phyloP scores from a whole-genome alignment of 1,139 yeast species.

The Blastobotrys apis region DNA sequence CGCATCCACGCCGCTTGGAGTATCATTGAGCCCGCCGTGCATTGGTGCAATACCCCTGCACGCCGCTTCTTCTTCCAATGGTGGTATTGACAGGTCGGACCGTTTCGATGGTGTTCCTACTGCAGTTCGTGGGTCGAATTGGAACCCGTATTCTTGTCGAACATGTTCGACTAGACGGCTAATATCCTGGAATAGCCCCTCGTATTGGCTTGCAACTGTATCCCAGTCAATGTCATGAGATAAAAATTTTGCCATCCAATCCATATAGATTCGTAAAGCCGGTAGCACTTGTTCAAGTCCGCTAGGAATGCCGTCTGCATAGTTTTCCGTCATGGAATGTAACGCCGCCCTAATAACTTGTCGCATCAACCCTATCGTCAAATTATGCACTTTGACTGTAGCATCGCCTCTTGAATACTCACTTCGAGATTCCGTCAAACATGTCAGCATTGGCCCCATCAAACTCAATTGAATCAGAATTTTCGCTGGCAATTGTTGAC shows the following conservation, averaged over 20 bases:
- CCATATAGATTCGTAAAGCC: constrained; percentile 14
- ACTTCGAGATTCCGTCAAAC: constrained; percentile 6
- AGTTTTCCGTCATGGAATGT: background rate
- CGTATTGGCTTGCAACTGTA: constrained; percentile 1
- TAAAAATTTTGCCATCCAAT: constrained; percentile 15
- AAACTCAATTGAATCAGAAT: constrained; percentile 10
- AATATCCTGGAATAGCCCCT: constrained; percentile 4
- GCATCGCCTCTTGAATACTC: background rate
- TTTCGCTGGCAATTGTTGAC: constrained; percentile 5
- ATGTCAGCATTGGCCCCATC: constrained; percentile 14
- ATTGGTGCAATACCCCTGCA: constrained; percentile 15
- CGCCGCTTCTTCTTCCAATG: constrained; percentile 17
- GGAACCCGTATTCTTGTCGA: constrained; percentile 12
- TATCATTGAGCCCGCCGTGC: constrained; percentile 18
- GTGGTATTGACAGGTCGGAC: background rate
- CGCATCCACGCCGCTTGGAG: constrained; percentile 19
- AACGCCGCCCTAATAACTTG: constrained; percentile 9
- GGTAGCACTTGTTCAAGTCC: constrained; percentile 10
- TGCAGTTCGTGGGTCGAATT: constrained; percentile 17
- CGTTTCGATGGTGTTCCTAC: constrained; percentile 12
- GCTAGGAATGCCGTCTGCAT: background rate
- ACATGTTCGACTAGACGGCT: constrained; percentile 8
- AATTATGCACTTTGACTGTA: constrained; percentile 2
- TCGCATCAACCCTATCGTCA: constrained; percentile 13
- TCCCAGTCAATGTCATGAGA: constrained; percentile 9